Evolutionary conservation across 805 yeast species (phyloP).

Genomic region (Clavispora asparagi): DNA sequence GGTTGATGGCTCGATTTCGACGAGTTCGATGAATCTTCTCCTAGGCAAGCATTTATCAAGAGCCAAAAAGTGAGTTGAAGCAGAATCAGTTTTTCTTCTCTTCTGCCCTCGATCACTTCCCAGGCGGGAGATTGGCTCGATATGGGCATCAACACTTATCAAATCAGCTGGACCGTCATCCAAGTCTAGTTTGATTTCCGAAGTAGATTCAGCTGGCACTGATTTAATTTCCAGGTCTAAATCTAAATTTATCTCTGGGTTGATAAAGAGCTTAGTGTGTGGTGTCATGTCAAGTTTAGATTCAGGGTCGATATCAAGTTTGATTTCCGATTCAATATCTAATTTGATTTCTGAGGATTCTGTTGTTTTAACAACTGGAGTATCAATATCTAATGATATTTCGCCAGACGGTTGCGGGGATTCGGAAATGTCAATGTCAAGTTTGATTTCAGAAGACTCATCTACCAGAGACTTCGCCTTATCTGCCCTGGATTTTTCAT

Average conservation of each 20-base stretch:
- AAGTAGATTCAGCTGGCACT: conserved; percentile 2
- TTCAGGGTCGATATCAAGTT: neutral
- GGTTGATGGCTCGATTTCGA: conserved; percentile 30
- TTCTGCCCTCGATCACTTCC: neutral
- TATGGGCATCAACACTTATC: no score
- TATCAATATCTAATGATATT: neutral
- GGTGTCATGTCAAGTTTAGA: neutral
- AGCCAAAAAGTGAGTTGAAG: conserved; percentile 57
- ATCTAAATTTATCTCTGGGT: neutral
- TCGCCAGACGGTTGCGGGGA: neutral
- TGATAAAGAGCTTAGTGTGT: neutral
- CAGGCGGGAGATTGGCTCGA: neutral
- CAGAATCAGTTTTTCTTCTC: conserved; percentile 1
- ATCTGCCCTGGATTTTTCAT: neutral
- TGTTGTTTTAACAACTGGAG: neutral
- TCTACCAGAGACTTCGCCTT: neutral
- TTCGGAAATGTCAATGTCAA: conserved; percentile 5
- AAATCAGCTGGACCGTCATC: conserved; percentile 3
- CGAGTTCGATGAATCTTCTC: conserved; percentile 51
- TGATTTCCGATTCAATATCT: neutral
- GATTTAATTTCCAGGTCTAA: neutral
- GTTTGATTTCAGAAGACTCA: neutral
- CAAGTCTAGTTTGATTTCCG: conserved; percentile 32
- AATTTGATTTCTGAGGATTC: neutral
- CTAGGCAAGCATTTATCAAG: conserved; percentile 78